phyloP scores from a whole-genome alignment of 2,329 filamentous ascomycete genomes.

The Calonectria crousiana region DNA sequence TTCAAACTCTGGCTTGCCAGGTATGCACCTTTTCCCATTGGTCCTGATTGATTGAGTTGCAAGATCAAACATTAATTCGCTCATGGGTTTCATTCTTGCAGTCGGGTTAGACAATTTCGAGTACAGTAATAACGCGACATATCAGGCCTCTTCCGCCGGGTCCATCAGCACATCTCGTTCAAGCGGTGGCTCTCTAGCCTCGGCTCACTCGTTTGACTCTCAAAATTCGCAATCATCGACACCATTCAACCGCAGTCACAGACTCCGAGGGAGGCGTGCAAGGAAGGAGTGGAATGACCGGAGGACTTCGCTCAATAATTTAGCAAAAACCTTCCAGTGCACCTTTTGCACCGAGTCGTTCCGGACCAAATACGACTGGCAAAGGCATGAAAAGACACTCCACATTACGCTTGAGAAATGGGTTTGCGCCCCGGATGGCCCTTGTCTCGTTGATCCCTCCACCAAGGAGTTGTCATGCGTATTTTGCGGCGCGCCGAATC shows the following conservation, averaged over 20 bases:
- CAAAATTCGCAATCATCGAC: background rate
- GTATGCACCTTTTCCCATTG: slow-evolving; percentile 45
- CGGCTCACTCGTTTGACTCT: background rate
- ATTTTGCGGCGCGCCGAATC: slow-evolving; percentile 41
- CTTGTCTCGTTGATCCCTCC: background rate
- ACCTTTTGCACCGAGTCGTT: slow-evolving; percentile 42
- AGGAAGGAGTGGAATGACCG: background rate
- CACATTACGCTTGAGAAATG: slow-evolving; percentile 39
- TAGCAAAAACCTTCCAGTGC: slow-evolving; percentile 30
- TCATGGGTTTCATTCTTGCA: background rate
- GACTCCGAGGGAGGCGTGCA: background rate
- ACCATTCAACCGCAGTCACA: background rate
- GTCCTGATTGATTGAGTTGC: background rate
- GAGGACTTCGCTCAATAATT: background rate
- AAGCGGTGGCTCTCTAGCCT: slow-evolving; percentile 9
- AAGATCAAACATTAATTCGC: background rate
- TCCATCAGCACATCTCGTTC: slow-evolving; percentile 12
- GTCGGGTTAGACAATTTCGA: background rate
- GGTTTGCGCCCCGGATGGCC: slow-evolving; percentile 39
- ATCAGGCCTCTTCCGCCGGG: background rate
- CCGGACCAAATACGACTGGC: slow-evolving; percentile 44
- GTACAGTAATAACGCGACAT: background rate
- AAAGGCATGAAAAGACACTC: slow-evolving; percentile 36
- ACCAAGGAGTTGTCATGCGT: slow-evolving; percentile 27
- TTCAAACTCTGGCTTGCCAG: slow-evolving; percentile 49